A percentile compares a stretch with the other conserved stretches of the same genome.
Evolutionary conservation across 257 asterid species (phyloP).

Genomic region (Dorcoceras hygrometricum): DNA sequence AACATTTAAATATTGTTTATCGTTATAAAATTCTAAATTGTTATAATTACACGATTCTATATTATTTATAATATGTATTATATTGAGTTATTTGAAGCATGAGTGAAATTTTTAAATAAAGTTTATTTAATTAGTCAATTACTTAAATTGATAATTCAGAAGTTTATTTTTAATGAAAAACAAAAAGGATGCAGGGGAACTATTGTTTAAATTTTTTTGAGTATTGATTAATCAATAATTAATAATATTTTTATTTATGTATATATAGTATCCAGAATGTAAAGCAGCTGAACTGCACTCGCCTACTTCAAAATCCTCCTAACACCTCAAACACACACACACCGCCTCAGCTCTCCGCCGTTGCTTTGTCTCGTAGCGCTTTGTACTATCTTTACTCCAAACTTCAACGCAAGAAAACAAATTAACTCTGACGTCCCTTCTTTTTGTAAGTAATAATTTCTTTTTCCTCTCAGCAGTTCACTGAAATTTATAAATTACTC

Average conservation of each 20-base stretch:
- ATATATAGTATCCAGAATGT: not conserved
- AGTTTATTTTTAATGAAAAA: too few species aligned
- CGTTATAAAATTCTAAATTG: too few species aligned
- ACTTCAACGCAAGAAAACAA: not conserved
- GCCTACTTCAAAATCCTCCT: not conserved
- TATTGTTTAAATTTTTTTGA: too few species aligned
- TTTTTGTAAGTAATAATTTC: not conserved
- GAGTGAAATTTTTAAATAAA: too few species aligned
- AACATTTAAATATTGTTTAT: too few species aligned
- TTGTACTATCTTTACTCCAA: not conserved
- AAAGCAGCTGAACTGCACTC: not conserved
- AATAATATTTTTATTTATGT: not conserved
- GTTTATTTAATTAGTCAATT: too few species aligned
- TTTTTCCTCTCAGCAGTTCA: not conserved
- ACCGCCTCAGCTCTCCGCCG: not conserved
- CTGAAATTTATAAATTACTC: not conserved
- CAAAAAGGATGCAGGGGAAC: too few species aligned
- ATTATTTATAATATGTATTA: too few species aligned
- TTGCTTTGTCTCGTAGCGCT: not conserved
- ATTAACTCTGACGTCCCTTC: not conserved
- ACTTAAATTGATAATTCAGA: too few species aligned
- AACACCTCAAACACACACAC: not conserved
- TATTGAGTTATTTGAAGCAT: too few species aligned
- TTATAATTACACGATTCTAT: too few species aligned
- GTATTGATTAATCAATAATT: too few species aligned